Base-by-base conservation (phyloP, 108 stramenopile genomes). In the Seminavis robusta region DNA sequence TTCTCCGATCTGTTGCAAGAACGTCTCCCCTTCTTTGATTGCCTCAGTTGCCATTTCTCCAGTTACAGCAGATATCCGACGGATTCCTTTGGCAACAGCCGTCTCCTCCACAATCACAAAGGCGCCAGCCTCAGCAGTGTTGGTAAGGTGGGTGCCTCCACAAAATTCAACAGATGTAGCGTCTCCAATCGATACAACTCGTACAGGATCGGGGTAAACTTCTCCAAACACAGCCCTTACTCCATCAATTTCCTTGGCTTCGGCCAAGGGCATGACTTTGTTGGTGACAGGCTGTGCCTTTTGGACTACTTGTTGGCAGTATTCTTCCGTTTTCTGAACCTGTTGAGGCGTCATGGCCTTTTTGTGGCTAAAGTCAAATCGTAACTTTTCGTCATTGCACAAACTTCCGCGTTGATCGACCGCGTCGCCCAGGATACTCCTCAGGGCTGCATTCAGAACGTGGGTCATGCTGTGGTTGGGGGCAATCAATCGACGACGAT, bases 381-480 rank as follows among this genome's bases (percentile, higher is more conserved):
- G 91, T 3, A 99, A 86, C 74, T 97, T 97, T 50, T 98, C 96
- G 40, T 83, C 84, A 63, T 97, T 94, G 56, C 83, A 87, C 24
- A 88, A 69, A 77, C 83, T 84, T 52, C 90, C 93, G 30, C 88
- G 74, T 67, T 99, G 98, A 33, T 91, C 93, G 19, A 84, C 77
- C 20, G 65, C 76, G 23, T 83, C 84, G 15, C 94, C 79, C 13
- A 98, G 72, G 0, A 95, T 92, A 43, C 82, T 56, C n/a, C 94
- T 82, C n/a, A 98, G 71, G 0, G 98, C 98, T 23, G 85, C 94
- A 78, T 99, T 99, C 49, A 99, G 80, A 24, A 98, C 89, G 61
- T 98, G 97, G 13, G 98, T 99, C 97, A 97, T 98, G 63, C 95
- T 94, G 71, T 99, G 98, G 69, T 99, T 99, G 8, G 97, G 95